Percentiles rank a stretch among this genome's conserved stretches.
phyloP scores from a whole-genome alignment of 2,329 filamentous ascomycete genomes.

The Colletotrichum paranaense region DNA sequence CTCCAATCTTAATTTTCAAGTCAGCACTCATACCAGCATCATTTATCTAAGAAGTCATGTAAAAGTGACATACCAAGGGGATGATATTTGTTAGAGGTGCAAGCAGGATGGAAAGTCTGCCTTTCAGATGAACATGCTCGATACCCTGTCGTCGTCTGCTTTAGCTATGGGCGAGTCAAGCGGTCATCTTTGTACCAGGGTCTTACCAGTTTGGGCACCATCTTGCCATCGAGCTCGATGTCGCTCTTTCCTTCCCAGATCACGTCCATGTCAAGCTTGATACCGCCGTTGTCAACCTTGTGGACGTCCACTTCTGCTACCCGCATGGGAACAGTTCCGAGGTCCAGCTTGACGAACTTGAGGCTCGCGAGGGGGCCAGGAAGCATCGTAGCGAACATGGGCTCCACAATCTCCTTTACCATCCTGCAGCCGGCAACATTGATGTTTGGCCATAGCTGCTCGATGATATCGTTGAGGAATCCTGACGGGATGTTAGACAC shows the following conservation, averaged over 20 bases:
- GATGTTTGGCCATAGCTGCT: constrained; percentile 62
- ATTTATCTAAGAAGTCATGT: background rate
- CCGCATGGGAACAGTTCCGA: constrained; percentile 53
- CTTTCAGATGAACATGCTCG: constrained; percentile 55
- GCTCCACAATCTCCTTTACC: constrained; percentile 59
- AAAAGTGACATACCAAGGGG: constrained; percentile 50
- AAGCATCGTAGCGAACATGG: constrained; percentile 58
- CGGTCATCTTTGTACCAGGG: background rate
- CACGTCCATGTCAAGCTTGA: constrained; percentile 61
- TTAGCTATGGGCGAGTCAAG: constrained; percentile 23
- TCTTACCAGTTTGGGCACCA: constrained; percentile 54
- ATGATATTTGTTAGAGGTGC: constrained; percentile 57
- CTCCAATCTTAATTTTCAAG: constrained; percentile 52
- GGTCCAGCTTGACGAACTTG: constrained; percentile 57
- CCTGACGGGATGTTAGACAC: constrained; percentile 38
- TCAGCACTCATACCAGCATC: background rate
- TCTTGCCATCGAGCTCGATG: constrained; percentile 57
- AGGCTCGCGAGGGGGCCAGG: constrained; percentile 55
- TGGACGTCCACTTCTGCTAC: constrained; percentile 56
- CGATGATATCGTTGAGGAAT: constrained; percentile 61
- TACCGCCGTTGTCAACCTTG: constrained; percentile 55
- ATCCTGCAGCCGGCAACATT: constrained; percentile 54
- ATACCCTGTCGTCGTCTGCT: constrained; percentile 49
- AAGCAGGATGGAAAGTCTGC: constrained; percentile 55
- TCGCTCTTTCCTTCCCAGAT: constrained; percentile 58